phyloP scores from a whole-genome alignment of 768 basidiomycete genomes.

The Phylloporus rhodoxanthus region DNA sequence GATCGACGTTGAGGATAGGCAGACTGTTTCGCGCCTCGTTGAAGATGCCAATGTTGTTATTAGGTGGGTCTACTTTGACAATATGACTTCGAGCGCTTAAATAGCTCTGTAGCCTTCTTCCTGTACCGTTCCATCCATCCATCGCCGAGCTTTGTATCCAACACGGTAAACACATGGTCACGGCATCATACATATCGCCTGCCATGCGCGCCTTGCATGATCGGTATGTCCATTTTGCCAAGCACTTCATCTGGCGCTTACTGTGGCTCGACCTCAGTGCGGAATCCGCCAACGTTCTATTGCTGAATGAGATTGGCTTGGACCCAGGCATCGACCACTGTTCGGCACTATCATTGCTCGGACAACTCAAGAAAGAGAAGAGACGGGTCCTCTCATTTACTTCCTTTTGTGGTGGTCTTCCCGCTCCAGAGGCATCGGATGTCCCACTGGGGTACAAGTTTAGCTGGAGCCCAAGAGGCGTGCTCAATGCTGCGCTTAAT shows the following conservation, averaged over 20 bases:
- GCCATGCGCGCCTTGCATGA: slow-evolving; percentile 65
- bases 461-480: slow-evolving; percentile 89
- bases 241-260: not conserved
- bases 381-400: slow-evolving; percentile 67
- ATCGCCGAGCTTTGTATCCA: slow-evolving; percentile 72
- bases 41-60: slow-evolving; percentile 70
- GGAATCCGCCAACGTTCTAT: slow-evolving; percentile 51
- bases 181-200: slow-evolving; percentile 84
- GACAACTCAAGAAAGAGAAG: slow-evolving; percentile 42
- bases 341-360: slow-evolving; percentile 70
- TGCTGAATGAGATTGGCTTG: slow-evolving; percentile 86
- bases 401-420: slow-evolving; percentile 91
- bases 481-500: slow-evolving; percentile 75
- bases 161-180: slow-evolving; percentile 71
- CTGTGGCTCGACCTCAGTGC: slow-evolving; percentile 40
- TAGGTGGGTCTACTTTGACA: slow-evolving; percentile 46
- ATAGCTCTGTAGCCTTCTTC: slow-evolving; percentile 58
- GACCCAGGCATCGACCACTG: slow-evolving; percentile 90
- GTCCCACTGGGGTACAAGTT: slow-evolving; percentile 88
- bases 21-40: slow-evolving; percentile 48
- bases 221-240: slow-evolving; percentile 38
- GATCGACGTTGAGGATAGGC: slow-evolving; percentile 52
- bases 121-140: slow-evolving; percentile 63
- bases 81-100: not conserved
- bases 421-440: slow-evolving; percentile 54